These are phyloP conservation scores for Orbilia brochopaga DNA, from an alignment of 2,329 filamentous ascomycete species.

Conservation along the genomic window DNA sequence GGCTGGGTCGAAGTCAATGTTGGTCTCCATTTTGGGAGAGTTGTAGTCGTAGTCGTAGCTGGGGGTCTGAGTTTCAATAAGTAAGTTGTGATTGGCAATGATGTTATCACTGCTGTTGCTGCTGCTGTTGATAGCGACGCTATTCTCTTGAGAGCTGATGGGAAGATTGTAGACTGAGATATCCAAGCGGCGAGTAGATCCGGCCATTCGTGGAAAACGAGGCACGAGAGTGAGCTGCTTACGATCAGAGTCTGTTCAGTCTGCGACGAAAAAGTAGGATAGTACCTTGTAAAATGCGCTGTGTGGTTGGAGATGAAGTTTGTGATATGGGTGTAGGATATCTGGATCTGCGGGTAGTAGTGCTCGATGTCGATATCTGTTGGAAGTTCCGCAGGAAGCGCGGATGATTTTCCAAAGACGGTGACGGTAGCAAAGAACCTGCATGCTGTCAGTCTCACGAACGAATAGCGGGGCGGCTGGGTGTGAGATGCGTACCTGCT, in stretches of 20 bases:
- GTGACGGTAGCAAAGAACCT: too few relatives aligned
- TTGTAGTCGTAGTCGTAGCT: neutral
- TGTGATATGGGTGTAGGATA: neutral
- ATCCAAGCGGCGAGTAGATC: conserved; percentile 35
- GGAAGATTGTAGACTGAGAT: neutral
- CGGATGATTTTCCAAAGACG: neutral
- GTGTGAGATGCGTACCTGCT: too few relatives aligned
- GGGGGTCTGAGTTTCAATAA: neutral
- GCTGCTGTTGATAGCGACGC: neutral
- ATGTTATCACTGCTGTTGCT: neutral
- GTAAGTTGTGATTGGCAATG: neutral
- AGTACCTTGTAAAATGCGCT: conserved; percentile 11
- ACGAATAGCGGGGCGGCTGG: too few relatives aligned
- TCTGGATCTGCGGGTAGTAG: neutral
- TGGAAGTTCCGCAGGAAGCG: neutral
- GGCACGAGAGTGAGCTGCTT: neutral
- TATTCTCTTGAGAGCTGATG: neutral
- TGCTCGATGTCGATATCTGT: neutral
- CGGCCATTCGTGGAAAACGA: conserved; percentile 49
- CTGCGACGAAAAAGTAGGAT: neutral
- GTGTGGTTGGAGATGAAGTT: neutral
- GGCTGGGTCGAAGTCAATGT: conserved; percentile 28
- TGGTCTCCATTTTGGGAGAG: conserved; percentile 36
- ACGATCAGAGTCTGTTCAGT: neutral
- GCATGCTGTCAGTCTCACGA: too few relatives aligned